A percentile compares a stretch with the other conserved stretches of the same genome.
Evolutionary conservation across 2,329 filamentous ascomycete genomes (phyloP).

Genomic region (Cladobotryum mycophilum): DNA sequence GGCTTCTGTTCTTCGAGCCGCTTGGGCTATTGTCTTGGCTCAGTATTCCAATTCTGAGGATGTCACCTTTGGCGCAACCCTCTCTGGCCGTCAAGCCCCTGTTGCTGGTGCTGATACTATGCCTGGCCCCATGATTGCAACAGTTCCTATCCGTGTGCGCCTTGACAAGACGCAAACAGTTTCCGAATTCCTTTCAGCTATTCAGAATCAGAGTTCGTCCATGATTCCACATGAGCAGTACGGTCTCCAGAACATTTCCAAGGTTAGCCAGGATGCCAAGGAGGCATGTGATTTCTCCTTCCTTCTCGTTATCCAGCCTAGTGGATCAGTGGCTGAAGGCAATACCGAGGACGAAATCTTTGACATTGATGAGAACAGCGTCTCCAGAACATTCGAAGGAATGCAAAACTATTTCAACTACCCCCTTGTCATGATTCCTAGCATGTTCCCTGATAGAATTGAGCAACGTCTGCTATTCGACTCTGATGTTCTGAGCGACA

Average conservation of each 20-base stretch:
- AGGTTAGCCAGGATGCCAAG: constrained; percentile 9
- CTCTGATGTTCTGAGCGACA: not conserved
- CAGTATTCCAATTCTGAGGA: constrained; percentile 26
- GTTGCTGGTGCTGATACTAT: constrained; percentile 14
- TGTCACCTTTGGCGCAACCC: constrained; percentile 14
- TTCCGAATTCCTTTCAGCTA: constrained; percentile 4
- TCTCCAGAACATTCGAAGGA: not conserved
- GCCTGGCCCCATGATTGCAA: constrained; percentile 12
- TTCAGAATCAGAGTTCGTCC: constrained; percentile 9
- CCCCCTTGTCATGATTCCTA: not conserved
- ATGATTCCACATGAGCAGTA: constrained; percentile 17
- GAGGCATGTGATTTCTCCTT: constrained; percentile 15
- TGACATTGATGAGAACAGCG: constrained; percentile 11
- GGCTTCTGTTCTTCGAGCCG: constrained; percentile 20
- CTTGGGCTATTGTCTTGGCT: constrained; percentile 28
- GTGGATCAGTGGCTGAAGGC: constrained; percentile 9
- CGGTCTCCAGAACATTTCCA: constrained; percentile 18
- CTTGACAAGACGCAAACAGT: constrained; percentile 2
- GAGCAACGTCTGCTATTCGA: constrained; percentile 3
- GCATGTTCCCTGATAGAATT: constrained; percentile 1
- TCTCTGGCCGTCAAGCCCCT: constrained; percentile 17
- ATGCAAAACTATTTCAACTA: constrained; percentile 4
- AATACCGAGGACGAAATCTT: constrained; percentile 7
- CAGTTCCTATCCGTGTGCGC: constrained; percentile 7
- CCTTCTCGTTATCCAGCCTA: constrained; percentile 14